Conservation (phyloP, 2,329 filamentous ascomycete species). For the Aspergillus sp. region DNA sequence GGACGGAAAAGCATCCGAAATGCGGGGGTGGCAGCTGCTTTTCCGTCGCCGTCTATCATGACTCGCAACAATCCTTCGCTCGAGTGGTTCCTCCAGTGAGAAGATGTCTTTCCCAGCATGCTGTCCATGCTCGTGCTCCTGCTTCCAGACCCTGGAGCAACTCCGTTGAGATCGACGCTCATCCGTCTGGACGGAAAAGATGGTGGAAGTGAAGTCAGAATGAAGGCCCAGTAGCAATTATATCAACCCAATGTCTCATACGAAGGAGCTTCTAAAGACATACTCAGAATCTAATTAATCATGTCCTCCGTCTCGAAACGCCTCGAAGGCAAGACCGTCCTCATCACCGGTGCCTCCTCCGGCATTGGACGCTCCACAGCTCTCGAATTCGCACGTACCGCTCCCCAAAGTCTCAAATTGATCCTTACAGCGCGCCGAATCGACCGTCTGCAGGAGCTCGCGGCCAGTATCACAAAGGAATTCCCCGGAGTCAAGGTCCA, state of each 20-base stretch:
- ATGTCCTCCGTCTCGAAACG: neutral
- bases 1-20: neutral
- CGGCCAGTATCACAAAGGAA: neutral
- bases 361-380: slow-evolving; percentile 5
- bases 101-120: no score
- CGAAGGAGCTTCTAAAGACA: neutral
- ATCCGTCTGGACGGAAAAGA: no score
- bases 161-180: no score
- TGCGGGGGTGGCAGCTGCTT: neutral
- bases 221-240: no score
- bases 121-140: no score
- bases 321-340: slow-evolving; percentile 2
- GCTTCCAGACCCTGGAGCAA: no score
- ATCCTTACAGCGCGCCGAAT: slow-evolving; percentile 3
- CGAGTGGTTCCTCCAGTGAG: no score
- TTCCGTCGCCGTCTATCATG: neutral
- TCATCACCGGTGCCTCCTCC: slow-evolving; percentile 1
- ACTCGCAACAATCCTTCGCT: neutral
- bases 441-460: neutral
- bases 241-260: no score
- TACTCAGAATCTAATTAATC: neutral
- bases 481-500: neutral
- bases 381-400: neutral
- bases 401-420: neutral
- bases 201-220: neutral